phyloP scores from a whole-genome alignment of 768 basidiomycete genomes.

The Chlorophyllum brunneum region DNA sequence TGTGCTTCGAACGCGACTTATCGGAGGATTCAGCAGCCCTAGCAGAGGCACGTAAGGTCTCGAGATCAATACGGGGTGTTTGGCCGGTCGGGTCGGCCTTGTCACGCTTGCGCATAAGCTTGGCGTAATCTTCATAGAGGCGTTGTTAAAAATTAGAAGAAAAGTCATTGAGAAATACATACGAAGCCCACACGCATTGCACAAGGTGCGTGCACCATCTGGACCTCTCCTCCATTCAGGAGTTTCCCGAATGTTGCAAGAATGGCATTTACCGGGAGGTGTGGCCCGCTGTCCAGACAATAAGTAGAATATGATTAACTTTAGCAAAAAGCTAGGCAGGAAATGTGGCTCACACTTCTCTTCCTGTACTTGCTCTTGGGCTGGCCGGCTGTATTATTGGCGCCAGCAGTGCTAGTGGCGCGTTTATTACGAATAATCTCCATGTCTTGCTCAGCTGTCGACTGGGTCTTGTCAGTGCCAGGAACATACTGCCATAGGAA shows the following conservation, averaged over 20 bases:
- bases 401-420: constrained; percentile 64
- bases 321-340: constrained; percentile 10
- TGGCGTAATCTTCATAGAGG: constrained; percentile 63
- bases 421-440: constrained; percentile 79
- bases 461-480: constrained; percentile 35
- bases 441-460: constrained; percentile 82
- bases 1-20: constrained; percentile 11
- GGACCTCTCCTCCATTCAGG: constrained; percentile 88
- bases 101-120: constrained; percentile 75
- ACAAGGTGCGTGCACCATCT: constrained; percentile 78
- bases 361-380: constrained; percentile 82
- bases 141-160: neutral
- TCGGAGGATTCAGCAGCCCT: constrained; percentile 44
- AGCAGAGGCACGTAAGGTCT: constrained; percentile 70
- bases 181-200: constrained; percentile 87
- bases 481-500: constrained; percentile 19
- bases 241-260: constrained; percentile 83
- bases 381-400: constrained; percentile 43
- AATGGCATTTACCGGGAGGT: constrained; percentile 84
- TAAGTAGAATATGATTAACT: constrained; percentile 22
- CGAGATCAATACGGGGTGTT: constrained; percentile 61
- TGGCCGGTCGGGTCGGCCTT: constrained; percentile 59
- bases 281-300: constrained; percentile 65
- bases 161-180: constrained; percentile 30
- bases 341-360: constrained; percentile 62